phyloP scores from a whole-genome alignment of 768 basidiomycete species.

The Fistulinella prunicolor region DNA sequence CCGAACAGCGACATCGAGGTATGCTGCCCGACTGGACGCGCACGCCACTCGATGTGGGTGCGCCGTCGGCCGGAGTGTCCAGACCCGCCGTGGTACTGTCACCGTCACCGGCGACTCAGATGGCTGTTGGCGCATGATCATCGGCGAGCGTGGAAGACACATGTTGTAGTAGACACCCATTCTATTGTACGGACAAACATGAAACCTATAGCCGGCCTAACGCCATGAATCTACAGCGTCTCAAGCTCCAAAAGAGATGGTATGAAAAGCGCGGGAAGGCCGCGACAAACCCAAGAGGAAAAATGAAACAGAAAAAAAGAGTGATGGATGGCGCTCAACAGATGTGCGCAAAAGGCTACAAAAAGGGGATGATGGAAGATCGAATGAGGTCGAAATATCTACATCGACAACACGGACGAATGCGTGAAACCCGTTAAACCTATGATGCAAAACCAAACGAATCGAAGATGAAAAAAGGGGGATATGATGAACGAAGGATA shows the following conservation, averaged over 20 bases:
- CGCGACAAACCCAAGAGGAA: not conserved
- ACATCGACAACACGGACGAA: not conserved
- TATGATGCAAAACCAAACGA: conserved; percentile 10
- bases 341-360: not conserved
- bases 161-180: conserved; percentile 4
- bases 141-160: not conserved
- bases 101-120: conserved; percentile 13
- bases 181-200: conserved; percentile 6
- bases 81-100: conserved; percentile 2
- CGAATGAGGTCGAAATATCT: too few relatives aligned
- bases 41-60: conserved; percentile 56
- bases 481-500: conserved; percentile 6
- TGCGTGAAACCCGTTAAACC: conserved; percentile 1
- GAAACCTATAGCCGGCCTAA: conserved; percentile 11
- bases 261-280: not conserved
- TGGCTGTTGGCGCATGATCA: conserved; percentile 35
- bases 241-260: not conserved
- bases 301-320: not conserved
- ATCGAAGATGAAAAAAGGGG: not conserved
- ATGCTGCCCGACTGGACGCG: conserved; percentile 84
- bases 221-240: conserved; percentile 6
- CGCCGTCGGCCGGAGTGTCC: conserved; percentile 48
- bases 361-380: too few relatives aligned
- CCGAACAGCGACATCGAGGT: conserved; percentile 35
- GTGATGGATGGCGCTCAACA: not conserved